Percentiles rank a stretch among this genome's conserved stretches.
Conservation (phyloP, 2,329 filamentous ascomycete genomes). For the Emericellopsis atlantica region DNA sequence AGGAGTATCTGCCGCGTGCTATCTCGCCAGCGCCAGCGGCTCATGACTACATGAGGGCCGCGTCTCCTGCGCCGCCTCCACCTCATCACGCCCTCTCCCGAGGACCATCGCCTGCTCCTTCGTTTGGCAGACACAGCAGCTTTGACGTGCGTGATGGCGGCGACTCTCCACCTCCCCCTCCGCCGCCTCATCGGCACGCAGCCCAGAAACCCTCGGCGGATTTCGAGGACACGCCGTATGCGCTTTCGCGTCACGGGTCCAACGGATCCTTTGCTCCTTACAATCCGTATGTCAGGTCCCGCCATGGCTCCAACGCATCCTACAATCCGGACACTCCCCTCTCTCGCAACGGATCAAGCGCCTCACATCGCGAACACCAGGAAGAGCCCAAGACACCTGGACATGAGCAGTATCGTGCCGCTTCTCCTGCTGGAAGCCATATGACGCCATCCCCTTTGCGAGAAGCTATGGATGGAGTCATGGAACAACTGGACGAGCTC, state of each 20-base stretch:
- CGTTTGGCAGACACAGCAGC: slow-evolving; percentile 12
- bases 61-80: slow-evolving; percentile 4
- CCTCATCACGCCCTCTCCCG: slow-evolving; percentile 4
- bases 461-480: slow-evolving; percentile 96
- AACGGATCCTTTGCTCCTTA: slow-evolving; percentile 20
- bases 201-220: slow-evolving; percentile 10
- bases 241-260: slow-evolving; percentile 17
- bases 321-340: slow-evolving; percentile 12
- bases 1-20: neutral
- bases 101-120: slow-evolving; percentile 23
- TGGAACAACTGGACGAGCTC: slow-evolving; percentile 87
- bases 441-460: slow-evolving; percentile 84
- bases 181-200: slow-evolving; percentile 68
- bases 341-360: slow-evolving; percentile 24
- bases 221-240: slow-evolving; percentile 2
- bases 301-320: slow-evolving; percentile 21
- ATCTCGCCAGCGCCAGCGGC: slow-evolving; percentile 6
- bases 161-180: slow-evolving; percentile 64
- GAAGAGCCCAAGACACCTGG: slow-evolving; percentile 40
- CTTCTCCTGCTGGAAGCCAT: slow-evolving; percentile 52
- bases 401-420: slow-evolving; percentile 24
- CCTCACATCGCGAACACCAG: slow-evolving; percentile 12
- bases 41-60: neutral
- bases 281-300: slow-evolving; percentile 14
- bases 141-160: slow-evolving; percentile 19